Conservation (phyloP, 352 stramenopile species). For the Thraustotheca clavata region DNA sequence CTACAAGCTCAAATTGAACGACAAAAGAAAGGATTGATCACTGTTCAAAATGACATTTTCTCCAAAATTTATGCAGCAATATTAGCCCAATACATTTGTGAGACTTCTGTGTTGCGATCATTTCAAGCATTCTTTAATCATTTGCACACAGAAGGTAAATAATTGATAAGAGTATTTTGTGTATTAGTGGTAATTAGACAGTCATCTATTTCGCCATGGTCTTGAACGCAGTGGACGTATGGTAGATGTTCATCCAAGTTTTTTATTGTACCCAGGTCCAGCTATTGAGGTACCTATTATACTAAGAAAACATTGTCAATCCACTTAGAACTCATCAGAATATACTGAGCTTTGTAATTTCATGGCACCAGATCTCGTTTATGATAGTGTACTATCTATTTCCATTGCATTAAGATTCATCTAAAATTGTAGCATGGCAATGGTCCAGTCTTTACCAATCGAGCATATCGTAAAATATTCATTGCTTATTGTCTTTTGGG, state of each 20-base stretch:
- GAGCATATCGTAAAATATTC: constrained; percentile 53
- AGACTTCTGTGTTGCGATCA: constrained; percentile 63
- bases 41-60: constrained; percentile 34
- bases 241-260: constrained; percentile 15
- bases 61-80: constrained; percentile 47
- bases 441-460: constrained; percentile 36
- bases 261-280: constrained; percentile 2
- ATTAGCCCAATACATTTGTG: constrained; percentile 57
- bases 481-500: constrained; percentile 53
- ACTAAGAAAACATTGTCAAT: background rate
- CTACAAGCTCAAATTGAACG: constrained; percentile 38
- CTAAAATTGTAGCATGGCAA: constrained; percentile 11
- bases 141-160: constrained; percentile 16
- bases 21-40: constrained; percentile 47
- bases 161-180: constrained; percentile 29
- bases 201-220: constrained; percentile 11
- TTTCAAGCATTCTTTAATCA: constrained; percentile 47
- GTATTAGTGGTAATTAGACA: constrained; percentile 42
- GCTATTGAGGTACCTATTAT: background rate
- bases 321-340: constrained; percentile 17
- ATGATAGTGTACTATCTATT: background rate
- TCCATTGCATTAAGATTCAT: background rate
- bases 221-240: constrained; percentile 12
- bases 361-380: constrained; percentile 21
- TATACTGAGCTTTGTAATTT: constrained; percentile 25